These are phyloP conservation scores for Fraxinus pennsylvanica DNA, from an alignment of 257 asterid genomes.

Conservation along the genomic window DNA sequence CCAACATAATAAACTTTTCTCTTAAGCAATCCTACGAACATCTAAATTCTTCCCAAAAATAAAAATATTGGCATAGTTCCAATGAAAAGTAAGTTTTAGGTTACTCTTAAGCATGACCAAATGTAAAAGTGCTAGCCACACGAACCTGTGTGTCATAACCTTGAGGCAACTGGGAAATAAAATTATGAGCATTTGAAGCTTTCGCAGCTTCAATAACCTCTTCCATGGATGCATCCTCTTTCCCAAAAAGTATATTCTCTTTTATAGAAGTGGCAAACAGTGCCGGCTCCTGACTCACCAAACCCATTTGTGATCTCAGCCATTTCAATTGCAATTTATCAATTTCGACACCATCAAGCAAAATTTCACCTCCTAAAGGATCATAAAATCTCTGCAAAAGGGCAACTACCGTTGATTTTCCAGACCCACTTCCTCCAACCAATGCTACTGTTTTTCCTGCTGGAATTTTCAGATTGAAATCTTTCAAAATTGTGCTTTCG, in stretches of 20 bases:
- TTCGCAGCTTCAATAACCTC: slow-evolving; percentile 81
- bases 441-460: slow-evolving; percentile 80
- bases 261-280: slow-evolving; percentile 83
- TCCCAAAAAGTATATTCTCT: slow-evolving; percentile 86
- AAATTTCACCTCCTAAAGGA: slow-evolving; percentile 71
- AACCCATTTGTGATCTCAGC: slow-evolving; percentile 93
- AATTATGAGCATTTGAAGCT: slow-evolving; percentile 92
- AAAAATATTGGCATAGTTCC: too few relatives aligned
- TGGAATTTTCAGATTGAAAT: slow-evolving; percentile 59
- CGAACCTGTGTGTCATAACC: slow-evolving; percentile 88
- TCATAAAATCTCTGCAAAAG: slow-evolving; percentile 84
- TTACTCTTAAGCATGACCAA: not conserved
- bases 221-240: slow-evolving; percentile 75
- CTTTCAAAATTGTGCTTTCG: slow-evolving; percentile 59
- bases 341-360: slow-evolving; percentile 67
- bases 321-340: slow-evolving; percentile 82
- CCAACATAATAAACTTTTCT: too few relatives aligned
- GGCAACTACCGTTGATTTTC: slow-evolving; percentile 82
- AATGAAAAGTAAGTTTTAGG: not conserved
- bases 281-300: slow-evolving; percentile 95
- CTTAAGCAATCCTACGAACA: too few relatives aligned
- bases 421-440: slow-evolving; percentile 94
- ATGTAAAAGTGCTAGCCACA: not conserved
- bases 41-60: too few relatives aligned
- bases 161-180: slow-evolving; percentile 78